These are phyloP conservation scores for Blastosporella zonata DNA, from an alignment of 1,284 basidiomycete genomes.

Conservation along the genomic window DNA sequence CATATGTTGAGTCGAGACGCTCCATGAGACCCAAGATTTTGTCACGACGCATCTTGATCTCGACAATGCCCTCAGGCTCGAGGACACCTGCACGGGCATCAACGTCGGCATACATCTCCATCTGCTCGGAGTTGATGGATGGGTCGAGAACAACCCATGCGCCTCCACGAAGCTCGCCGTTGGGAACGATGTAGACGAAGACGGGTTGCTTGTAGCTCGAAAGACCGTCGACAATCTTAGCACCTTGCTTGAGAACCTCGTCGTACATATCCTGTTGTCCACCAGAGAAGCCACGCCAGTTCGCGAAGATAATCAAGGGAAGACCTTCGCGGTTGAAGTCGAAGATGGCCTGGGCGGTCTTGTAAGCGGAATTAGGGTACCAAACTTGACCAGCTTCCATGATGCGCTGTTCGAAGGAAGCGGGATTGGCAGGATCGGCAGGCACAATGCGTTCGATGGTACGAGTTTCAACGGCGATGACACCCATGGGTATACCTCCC, in stretches of 20 bases:
- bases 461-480: constrained; percentile 97
- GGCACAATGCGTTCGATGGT: constrained; percentile 97
- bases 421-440: constrained; percentile 98
- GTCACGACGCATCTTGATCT: constrained; percentile 91
- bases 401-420: constrained; percentile 96
- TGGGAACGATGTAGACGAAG: constrained; percentile 98
- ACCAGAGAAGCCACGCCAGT: constrained; percentile 99
- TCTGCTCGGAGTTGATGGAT: constrained; percentile 93
- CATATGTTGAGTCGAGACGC: constrained; percentile 86
- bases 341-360: constrained; percentile 99
- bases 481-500: constrained; percentile 96
- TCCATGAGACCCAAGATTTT: constrained; percentile 93
- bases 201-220: constrained; percentile 98
- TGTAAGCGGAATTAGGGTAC: constrained; percentile 99
- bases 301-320: constrained; percentile 97
- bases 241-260: constrained; percentile 90
- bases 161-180: constrained; percentile 97
- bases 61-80: constrained; percentile 96
- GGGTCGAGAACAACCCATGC: constrained; percentile 99
- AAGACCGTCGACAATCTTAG: constrained; percentile 97
- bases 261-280: constrained; percentile 99
- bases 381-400: constrained; percentile 99
- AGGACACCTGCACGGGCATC: constrained; percentile 96
- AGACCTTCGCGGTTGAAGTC: constrained; percentile 98
- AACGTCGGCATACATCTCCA: constrained; percentile 99